Conservation (phyloP, 768 basidiomycete species). For the Phallus indusiatus region DNA sequence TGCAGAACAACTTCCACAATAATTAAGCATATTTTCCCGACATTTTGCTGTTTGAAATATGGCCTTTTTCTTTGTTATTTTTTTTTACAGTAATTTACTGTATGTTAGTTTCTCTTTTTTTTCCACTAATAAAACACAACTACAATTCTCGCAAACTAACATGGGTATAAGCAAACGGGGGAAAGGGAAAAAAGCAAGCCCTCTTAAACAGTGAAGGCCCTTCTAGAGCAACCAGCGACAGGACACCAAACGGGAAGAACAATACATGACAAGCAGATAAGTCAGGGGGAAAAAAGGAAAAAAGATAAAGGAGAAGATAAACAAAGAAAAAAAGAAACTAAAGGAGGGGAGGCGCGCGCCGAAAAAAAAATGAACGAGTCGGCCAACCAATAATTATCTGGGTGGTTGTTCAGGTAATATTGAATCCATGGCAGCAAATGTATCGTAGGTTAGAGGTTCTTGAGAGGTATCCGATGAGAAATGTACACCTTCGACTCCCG, state of each 20-base stretch:
- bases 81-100: too few relatives aligned
- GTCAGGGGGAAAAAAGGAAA: background rate
- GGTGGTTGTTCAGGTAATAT: background rate
- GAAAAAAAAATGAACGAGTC: background rate
- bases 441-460: background rate
- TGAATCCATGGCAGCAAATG: background rate
- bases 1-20: too few relatives aligned
- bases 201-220: background rate
- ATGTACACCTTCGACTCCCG: background rate
- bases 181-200: background rate
- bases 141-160: background rate
- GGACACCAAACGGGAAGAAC: background rate
- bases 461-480: background rate
- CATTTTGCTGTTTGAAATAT: too few relatives aligned
- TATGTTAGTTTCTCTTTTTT: too few relatives aligned
- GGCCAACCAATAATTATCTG: background rate
- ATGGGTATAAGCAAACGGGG: background rate
- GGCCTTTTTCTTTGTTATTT: too few relatives aligned
- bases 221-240: slow-evolving; percentile 4
- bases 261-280: background rate
- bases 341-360: background rate
- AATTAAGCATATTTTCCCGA: too few relatives aligned
- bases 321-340: background rate
- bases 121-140: slow-evolving; percentile 8
- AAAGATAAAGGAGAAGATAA: background rate